Conservation (phyloP, 2,329 filamentous ascomycete genomes). For the Penicillium sp. region DNA sequence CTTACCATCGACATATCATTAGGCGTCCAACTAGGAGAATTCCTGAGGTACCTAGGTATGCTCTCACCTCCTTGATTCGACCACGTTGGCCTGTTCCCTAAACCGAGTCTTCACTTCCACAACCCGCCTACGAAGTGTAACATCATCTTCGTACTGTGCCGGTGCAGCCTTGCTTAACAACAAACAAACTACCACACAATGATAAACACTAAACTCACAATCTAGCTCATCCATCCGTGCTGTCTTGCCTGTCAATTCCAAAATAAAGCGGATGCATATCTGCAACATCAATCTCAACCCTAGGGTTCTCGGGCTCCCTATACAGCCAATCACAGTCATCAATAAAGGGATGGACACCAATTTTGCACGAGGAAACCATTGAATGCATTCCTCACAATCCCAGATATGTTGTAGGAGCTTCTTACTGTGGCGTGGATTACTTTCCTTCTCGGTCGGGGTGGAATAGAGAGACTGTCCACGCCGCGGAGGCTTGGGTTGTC, state of each 20-base stretch:
- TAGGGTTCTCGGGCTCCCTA: too few relatives aligned
- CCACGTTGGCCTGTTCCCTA: slow-evolving; percentile 16
- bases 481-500: slow-evolving; percentile 30
- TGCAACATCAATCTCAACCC: slow-evolving; percentile 32
- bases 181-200: slow-evolving; percentile 52
- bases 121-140: slow-evolving; percentile 45
- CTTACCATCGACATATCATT: too few relatives aligned
- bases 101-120: slow-evolving; percentile 47
- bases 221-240: slow-evolving; percentile 51
- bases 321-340: too few relatives aligned
- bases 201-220: slow-evolving; percentile 56
- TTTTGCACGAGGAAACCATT: too few relatives aligned
- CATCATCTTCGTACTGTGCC: slow-evolving; percentile 49
- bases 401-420: slow-evolving; percentile 55
- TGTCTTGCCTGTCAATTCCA: slow-evolving; percentile 53
- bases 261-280: slow-evolving; percentile 53
- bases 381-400: slow-evolving; percentile 49
- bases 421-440: slow-evolving; percentile 47
- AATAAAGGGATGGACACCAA: too few relatives aligned
- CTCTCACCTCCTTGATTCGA: not conserved
- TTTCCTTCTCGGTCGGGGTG: slow-evolving; percentile 37
- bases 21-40: too few relatives aligned
- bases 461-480: slow-evolving; percentile 43
- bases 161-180: slow-evolving; percentile 53
- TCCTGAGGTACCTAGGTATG: too few relatives aligned